These are phyloP conservation scores for Lactarius sp. DNA, from an alignment of 768 basidiomycete genomes.

Conservation along the genomic window DNA sequence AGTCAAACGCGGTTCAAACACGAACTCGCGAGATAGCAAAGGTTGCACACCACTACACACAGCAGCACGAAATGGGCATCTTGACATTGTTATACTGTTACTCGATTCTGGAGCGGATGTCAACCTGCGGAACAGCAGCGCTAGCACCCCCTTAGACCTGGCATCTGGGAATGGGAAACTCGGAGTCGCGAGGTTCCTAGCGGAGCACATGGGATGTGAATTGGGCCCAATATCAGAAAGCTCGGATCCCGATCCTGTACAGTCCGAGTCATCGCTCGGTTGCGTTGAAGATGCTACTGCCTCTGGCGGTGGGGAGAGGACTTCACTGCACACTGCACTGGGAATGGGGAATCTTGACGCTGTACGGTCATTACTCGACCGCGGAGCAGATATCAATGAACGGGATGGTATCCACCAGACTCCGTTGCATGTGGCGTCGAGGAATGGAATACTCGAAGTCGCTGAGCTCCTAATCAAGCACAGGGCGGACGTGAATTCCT, in stretches of 20 bases:
- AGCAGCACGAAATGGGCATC: slow-evolving; percentile 1
- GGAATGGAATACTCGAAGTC: background rate
- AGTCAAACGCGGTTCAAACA: background rate
- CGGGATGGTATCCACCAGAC: background rate
- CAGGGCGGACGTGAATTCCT: background rate
- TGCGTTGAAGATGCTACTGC: rapidly evolving
- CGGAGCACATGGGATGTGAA: background rate
- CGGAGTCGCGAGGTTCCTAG: slow-evolving; percentile 1
- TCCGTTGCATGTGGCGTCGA: background rate
- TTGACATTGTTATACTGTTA: background rate
- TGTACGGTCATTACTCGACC: background rate
- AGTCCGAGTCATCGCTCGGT: too few species aligned
- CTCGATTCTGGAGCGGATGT: background rate
- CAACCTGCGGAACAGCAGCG: background rate
- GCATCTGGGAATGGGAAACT: slow-evolving; percentile 3
- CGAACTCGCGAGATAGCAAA: background rate
- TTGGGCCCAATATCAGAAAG: background rate
- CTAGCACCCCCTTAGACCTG: background rate
- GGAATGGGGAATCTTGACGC: background rate
- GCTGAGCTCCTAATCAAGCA: background rate
- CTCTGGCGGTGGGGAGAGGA: too few species aligned
- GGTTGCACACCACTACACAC: slow-evolving; percentile 8
- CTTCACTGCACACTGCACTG: background rate
- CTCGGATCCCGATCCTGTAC: background rate
- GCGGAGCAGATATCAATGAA: background rate